A percentile compares a stretch with the other conserved stretches of the same genome.
These are phyloP conservation scores for Pseudophaeomoniella oleicola DNA, from an alignment of 2,329 filamentous ascomycete genomes.

Conservation along the genomic window DNA sequence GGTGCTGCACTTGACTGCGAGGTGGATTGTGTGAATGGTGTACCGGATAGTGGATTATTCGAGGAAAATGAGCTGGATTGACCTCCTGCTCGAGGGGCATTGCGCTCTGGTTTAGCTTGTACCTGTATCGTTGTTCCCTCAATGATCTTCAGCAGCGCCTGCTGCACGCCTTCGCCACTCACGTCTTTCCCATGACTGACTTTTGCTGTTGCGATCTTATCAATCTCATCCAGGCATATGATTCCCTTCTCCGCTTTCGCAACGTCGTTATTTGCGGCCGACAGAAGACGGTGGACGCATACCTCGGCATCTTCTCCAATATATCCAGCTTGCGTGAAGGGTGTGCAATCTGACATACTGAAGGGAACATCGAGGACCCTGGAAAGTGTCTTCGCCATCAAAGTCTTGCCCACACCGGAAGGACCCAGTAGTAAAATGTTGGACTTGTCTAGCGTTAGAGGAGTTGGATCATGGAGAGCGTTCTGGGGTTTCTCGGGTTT, in stretches of 20 bases:
- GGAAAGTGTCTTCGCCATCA: conserved; percentile 80
- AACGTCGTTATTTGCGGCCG: conserved; percentile 81
- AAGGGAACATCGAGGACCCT: conserved; percentile 90
- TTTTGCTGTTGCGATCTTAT: conserved; percentile 87
- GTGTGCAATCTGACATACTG: conserved; percentile 88
- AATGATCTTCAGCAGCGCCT: conserved; percentile 87
- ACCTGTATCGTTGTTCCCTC: conserved; percentile 90
- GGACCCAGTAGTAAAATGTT: conserved; percentile 85
- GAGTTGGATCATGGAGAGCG: conserved; percentile 17
- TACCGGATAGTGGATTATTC: conserved; percentile 20
- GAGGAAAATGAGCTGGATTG: conserved; percentile 23
- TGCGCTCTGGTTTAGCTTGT: conserved; percentile 55
- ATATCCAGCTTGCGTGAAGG: conserved; percentile 91
- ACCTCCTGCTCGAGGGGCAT: conserved; percentile 21
- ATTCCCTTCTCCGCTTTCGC: conserved; percentile 78
- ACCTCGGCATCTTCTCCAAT: conserved; percentile 97
- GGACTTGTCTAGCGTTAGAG: conserved; percentile 80
- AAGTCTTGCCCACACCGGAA: conserved; percentile 89
- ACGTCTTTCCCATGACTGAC: conserved; percentile 85
- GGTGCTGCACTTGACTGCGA: conserved; percentile 16
- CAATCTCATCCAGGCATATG: conserved; percentile 90
- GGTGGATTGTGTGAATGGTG: conserved; percentile 14
- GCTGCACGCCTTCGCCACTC: conserved; percentile 89
- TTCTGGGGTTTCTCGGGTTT: conserved; percentile 9
- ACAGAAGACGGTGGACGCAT: conserved; percentile 78